Percentiles rank a stretch among this genome's conserved stretches.
phyloP scores from a whole-genome alignment of 495 filamentous ascomycete species.

The Astrothelium macrocarpum region DNA sequence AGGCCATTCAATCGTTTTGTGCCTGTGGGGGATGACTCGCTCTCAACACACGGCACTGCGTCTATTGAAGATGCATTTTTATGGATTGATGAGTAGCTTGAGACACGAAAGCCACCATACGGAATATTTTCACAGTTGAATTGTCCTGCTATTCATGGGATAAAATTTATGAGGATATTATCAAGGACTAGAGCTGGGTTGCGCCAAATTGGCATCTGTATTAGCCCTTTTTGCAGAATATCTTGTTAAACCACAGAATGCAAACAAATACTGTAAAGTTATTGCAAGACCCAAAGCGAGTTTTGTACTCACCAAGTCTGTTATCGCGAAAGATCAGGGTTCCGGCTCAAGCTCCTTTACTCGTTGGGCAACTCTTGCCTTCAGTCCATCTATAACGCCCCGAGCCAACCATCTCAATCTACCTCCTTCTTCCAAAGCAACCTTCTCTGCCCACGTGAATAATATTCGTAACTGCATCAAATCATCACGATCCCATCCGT shows the following conservation, averaged over 20 bases:
- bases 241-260: not conserved
- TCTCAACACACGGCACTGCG: no score
- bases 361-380: constrained; percentile 36
- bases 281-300: not conserved
- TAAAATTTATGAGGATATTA: no score
- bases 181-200: no score
- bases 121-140: no score
- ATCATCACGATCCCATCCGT: constrained; percentile 53
- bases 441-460: constrained; percentile 68
- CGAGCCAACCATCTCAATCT: constrained; percentile 32
- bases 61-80: no score
- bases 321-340: not conserved
- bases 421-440: constrained; percentile 29
- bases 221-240: no score
- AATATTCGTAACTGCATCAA: constrained; percentile 66
- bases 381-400: constrained; percentile 30
- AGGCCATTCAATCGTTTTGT: no score
- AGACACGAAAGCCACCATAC: no score
- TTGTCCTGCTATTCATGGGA: no score
- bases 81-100: no score
- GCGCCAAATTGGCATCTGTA: no score
- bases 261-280: not conserved
- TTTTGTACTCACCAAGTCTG: not conserved
- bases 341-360: constrained; percentile 25
- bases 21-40: no score